Percentiles rank a stretch among this genome's conserved stretches.
phyloP scores from a whole-genome alignment of 2,329 filamentous ascomycete species.

The Aspergillus puulaauensis region DNA sequence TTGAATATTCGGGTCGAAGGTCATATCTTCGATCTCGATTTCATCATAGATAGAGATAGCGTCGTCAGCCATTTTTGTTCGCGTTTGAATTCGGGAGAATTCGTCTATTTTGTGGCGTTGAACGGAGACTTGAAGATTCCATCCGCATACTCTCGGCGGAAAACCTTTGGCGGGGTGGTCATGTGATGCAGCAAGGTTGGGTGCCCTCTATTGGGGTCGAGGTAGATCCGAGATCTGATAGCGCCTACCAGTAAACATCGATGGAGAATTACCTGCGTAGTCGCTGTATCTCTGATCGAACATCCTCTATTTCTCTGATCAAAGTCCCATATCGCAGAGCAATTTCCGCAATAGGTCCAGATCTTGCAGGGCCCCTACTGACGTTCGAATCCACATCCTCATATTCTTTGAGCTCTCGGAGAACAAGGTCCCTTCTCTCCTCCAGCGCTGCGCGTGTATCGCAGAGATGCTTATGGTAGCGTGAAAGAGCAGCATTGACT shows the following conservation, averaged over 20 bases:
- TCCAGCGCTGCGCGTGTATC: conserved; percentile 30
- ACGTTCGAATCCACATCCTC: conserved; percentile 26
- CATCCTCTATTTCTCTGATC: conserved; percentile 36
- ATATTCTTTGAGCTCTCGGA: conserved; percentile 36
- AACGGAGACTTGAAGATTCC: not conserved
- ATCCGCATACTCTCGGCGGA: conserved; percentile 12
- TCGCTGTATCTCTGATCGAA: conserved; percentile 27
- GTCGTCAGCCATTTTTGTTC: conserved; percentile 58
- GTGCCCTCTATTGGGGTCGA: not conserved
- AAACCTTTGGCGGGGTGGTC: conserved; percentile 28
- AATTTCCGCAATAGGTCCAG: conserved; percentile 35
- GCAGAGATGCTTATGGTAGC: conserved; percentile 34
- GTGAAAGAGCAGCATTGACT: conserved; percentile 30
- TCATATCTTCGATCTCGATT: conserved; percentile 99
- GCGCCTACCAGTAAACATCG: not conserved
- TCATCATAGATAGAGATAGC: conserved; percentile 85
- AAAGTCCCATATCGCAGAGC: conserved; percentile 39
- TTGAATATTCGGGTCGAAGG: conserved; percentile 75
- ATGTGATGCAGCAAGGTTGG: conserved; percentile 26
- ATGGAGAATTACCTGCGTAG: conserved; percentile 15
- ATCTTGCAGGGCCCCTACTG: conserved; percentile 8
- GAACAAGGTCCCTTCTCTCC: conserved; percentile 27
- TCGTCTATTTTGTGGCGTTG: not conserved
- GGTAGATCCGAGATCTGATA: not conserved
- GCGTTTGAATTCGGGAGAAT: not conserved